Conservation (phyloP, 495 filamentous ascomycete genomes). For the Talaromyces proteolyticus region DNA sequence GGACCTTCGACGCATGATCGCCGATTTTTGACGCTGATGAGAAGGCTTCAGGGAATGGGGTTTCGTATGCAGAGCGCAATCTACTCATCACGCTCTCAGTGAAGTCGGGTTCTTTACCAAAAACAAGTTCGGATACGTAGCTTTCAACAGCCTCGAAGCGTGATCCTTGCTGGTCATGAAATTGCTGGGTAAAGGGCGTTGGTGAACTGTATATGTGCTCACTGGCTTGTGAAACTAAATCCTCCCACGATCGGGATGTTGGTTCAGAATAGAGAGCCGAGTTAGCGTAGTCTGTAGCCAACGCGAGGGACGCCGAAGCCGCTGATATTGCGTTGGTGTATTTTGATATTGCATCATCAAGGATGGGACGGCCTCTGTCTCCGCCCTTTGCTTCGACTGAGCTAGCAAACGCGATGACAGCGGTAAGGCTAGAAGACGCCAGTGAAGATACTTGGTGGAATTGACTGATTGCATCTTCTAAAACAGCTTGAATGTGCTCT, state of each 20-base stretch:
- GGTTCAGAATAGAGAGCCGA: slow-evolving; percentile 36
- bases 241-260: slow-evolving; percentile 60
- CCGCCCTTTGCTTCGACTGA: slow-evolving; percentile 36
- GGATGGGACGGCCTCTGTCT: slow-evolving; percentile 28
- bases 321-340: slow-evolving; percentile 43
- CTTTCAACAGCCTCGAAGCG: slow-evolving; percentile 67
- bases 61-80: slow-evolving; percentile 59
- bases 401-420: slow-evolving; percentile 38
- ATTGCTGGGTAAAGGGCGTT: slow-evolving; percentile 54
- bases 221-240: slow-evolving; percentile 59
- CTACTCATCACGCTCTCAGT: slow-evolving; percentile 74
- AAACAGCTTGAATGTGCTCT: slow-evolving; percentile 21
- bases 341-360: slow-evolving; percentile 41
- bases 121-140: slow-evolving; percentile 70
- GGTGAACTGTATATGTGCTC: slow-evolving; percentile 68
- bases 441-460: slow-evolving; percentile 39
- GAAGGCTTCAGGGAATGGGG: slow-evolving; percentile 42
- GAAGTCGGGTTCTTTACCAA: slow-evolving; percentile 74
- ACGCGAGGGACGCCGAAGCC: slow-evolving; percentile 36
- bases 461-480: slow-evolving; percentile 40
- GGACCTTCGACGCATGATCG: slow-evolving; percentile 27
- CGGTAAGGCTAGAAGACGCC: slow-evolving; percentile 43
- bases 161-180: slow-evolving; percentile 41
- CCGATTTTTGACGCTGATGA: slow-evolving; percentile 46
- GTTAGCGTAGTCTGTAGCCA: slow-evolving; percentile 51